phyloP scores from a whole-genome alignment of 75 land plant species.

The Cunninghamia lanceolata region DNA sequence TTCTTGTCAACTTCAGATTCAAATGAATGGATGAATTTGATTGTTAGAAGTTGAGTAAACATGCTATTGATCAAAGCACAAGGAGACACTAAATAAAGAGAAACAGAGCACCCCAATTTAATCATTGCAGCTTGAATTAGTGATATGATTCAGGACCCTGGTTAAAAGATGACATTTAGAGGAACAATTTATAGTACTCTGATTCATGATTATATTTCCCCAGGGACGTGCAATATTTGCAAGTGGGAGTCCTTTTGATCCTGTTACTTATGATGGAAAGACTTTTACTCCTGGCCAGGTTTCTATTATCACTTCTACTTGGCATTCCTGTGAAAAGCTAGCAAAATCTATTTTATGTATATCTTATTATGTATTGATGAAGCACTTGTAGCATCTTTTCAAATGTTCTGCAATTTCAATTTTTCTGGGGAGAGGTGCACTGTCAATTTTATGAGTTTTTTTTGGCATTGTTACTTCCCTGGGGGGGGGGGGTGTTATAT shows the following conservation, averaged over 20 bases:
- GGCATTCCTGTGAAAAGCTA: not conserved
- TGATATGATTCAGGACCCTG: not conserved
- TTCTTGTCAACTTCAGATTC: too few relatives aligned
- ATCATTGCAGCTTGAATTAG: not conserved
- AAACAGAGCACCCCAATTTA: not conserved
- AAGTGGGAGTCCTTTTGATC: conserved; percentile 96
- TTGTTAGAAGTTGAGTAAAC: too few relatives aligned
- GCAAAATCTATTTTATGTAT: not conserved
- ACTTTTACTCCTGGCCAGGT: conserved; percentile 86
- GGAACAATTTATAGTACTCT: not conserved
- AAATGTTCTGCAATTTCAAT: not conserved
- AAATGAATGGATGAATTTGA: not conserved
- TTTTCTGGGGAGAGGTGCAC: not conserved
- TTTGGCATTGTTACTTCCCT: not conserved
- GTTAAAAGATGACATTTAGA: not conserved
- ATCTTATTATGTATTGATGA: not conserved
- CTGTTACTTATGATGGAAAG: conserved; percentile 69
- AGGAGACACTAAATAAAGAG: not conserved
- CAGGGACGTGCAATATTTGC: conserved; percentile 92
- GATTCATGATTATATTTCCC: conserved; percentile 6
- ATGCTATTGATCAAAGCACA: not conserved
- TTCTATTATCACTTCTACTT: not conserved
- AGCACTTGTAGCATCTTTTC: not conserved
- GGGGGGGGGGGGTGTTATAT: not conserved
- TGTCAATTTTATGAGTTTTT: not conserved